Base-by-base conservation (phyloP, 441 rosid species). In the Arabidopsis hybrid region DNA sequence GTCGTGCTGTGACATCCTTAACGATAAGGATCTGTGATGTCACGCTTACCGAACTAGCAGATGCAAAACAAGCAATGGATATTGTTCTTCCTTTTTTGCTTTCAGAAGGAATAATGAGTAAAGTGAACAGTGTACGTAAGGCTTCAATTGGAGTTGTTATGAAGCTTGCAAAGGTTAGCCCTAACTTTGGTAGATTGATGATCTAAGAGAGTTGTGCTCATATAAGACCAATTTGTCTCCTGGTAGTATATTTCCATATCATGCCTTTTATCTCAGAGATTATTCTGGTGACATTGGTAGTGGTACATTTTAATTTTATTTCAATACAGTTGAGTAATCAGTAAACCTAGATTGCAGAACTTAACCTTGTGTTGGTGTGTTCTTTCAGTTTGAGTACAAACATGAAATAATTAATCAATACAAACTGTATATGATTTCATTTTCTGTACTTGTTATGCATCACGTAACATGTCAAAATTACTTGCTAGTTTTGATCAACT, bases 61-160 rank as follows among this genome's bases (percentile, higher is more conserved):
- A 86, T 72, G 87, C 99, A 73, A 85, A 78, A 60, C 81, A 86
- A 72, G 86, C 98, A 56, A 91, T 93, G 97, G 93, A 79, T 75
- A 82, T 89, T 77, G 94, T 86, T 81, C 86, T 95, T 69, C 99
- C 99, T 31, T 75, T 88, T 83, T 80, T 95, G 79, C 99, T 95
- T 78, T 76, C 89, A 17, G 98, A 95, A 75, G 98, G 99, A 78
- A 93, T 95, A 82, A 73, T 89, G 82, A 93, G 97, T 77, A 95
- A 88, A 88, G 98, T 95, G 66, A 87, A 72, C 81, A 90, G 88
- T 80, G 84, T 91, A 53, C 91, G 91, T 12, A 93, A 95, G 87
- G 95, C 98, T 77, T 91, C 99, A 63, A 95, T 90, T 78, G 97
- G 88, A 77, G 90, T 95, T 80, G 96, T 95, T 65, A 95, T 93